Base-by-base conservation (phyloP, 2,329 filamentous ascomycete genomes). In the Fusarium sublunatum region DNA sequence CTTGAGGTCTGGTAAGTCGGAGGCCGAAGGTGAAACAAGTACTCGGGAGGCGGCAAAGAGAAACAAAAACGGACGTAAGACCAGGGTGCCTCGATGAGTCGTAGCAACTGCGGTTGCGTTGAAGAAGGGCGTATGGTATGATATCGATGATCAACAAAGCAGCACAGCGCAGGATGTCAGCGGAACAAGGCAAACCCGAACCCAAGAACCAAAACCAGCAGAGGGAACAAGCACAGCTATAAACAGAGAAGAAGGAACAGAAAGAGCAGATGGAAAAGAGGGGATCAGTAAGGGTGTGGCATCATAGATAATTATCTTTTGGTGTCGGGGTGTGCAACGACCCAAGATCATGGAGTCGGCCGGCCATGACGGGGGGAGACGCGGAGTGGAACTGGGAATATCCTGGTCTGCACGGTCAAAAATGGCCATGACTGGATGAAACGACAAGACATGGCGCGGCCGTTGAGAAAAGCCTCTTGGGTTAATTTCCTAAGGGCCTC, bases 401-500 rank as follows among this genome's bases (percentile, higher is more conserved):
- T 42, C 68, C 66, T 45, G 58, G 68, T 47, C 58, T 36, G 54
- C 48, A 39, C 38, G 36, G 35, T 52, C 60, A 55, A 41, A 28
- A 40, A 57, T 64, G 60, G 68, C 67, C 48, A 58, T 60, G 61
- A 70, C 56, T 65, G 63, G 62, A 64, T 43, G 50, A 63, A 61
- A 46, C 45, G 24, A 32, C 36, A 62, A 50, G 46, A 60, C 55
- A 70, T 70, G 67, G 68, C 55, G 64, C 39, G 58, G 66, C 55
- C 51, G 52, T 55, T 55, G 55, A 61, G 58, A 66, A 50, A 40
- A 58, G 56, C 53, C 54, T 58, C 53, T 55, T 49, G 44, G 61
- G 64, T 51, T 58, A 70, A 71, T 71, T 62, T 71, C 69, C 69
- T 61, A 52, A 58, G 35, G 42, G 43, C 66, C 68, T 70, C 53